Conservation (phyloP, 352 stramenopile genomes). For the Phytophthora foliorum region DNA sequence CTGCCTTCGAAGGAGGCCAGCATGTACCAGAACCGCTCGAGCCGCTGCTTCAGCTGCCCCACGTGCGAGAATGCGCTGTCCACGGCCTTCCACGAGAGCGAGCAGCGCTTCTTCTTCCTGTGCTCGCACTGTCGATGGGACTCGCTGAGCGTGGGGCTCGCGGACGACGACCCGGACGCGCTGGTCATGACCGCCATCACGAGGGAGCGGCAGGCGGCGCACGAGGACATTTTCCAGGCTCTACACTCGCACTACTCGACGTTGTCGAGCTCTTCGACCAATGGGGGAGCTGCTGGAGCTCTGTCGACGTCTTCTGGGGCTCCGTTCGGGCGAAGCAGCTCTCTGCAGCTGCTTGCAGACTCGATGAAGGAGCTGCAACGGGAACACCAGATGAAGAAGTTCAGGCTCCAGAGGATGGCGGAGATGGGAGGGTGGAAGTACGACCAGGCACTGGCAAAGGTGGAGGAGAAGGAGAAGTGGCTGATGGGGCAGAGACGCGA, state of each 20-base stretch:
- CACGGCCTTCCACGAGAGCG: conserved; percentile 70
- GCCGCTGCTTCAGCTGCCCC: conserved; percentile 84
- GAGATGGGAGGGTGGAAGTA: conserved; percentile 85
- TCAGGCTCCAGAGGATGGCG: conserved; percentile 59
- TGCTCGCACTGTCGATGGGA: conserved; percentile 90
- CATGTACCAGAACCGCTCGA: conserved; percentile 91
- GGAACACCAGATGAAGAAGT: conserved; percentile 90
- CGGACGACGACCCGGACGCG: conserved; percentile 85
- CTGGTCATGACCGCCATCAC: conserved; percentile 85
- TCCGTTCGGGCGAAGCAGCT: conserved; percentile 29
- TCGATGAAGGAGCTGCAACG: conserved; percentile 86
- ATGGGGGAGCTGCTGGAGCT: not conserved
- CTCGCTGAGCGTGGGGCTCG: conserved; percentile 68
- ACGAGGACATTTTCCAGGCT: conserved; percentile 83
- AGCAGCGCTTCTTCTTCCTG: conserved; percentile 80
- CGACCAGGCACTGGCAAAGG: conserved; percentile 61
- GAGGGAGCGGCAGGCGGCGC: conserved; percentile 71
- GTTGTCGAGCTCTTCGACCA: conserved; percentile 14
- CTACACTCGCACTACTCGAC: conserved; percentile 69
- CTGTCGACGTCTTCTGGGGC: conserved; percentile 21
- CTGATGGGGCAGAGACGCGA: conserved; percentile 63
- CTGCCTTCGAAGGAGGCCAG: conserved; percentile 88
- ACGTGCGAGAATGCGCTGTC: conserved; percentile 70
- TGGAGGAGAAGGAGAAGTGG: conserved; percentile 70
- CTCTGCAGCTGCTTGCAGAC: conserved; percentile 62